Conservation (phyloP, 2,329 filamentous ascomycete species). For the Sarocladium brachiariae region DNA sequence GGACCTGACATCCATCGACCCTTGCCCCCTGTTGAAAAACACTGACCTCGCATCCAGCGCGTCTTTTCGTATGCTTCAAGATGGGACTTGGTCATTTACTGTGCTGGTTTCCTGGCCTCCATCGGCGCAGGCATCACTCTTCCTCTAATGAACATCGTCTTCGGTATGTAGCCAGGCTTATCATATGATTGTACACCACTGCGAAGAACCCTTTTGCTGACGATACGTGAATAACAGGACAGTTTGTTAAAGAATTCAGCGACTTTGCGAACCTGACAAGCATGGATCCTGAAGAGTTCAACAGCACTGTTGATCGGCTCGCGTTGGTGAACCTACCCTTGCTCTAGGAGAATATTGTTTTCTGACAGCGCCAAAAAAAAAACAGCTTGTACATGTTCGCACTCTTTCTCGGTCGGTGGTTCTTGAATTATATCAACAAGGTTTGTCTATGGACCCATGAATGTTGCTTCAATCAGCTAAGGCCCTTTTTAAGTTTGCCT, state of each 20-base stretch:
- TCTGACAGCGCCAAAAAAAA: background rate
- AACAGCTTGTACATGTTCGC: conserved; percentile 60
- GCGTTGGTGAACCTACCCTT: conserved; percentile 27
- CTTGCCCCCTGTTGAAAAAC: no score
- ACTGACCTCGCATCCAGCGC: no score
- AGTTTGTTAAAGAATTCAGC: conserved; percentile 42
- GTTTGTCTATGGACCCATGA: conserved; percentile 19
- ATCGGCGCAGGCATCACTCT: conserved; percentile 47
- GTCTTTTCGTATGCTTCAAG: conserved; percentile 48
- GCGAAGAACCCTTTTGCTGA: background rate
- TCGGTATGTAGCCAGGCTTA: conserved; percentile 38
- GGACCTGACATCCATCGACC: no score
- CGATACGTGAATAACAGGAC: conserved; percentile 21
- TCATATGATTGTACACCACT: no score
- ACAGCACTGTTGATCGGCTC: conserved; percentile 33
- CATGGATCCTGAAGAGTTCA: conserved; percentile 19
- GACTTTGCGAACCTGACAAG: conserved; percentile 27
- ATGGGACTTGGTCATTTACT: conserved; percentile 44
- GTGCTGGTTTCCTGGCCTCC: conserved; percentile 39
- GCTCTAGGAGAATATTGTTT: background rate
- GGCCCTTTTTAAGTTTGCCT: conserved; percentile 37
- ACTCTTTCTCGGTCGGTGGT: conserved; percentile 61
- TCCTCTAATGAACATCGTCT: conserved; percentile 53
- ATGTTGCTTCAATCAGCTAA: background rate
- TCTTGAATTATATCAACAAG: conserved; percentile 55